Base-by-base conservation (phyloP, 2,329 filamentous ascomycete species). In the Teratosphaeriaceae sp. region DNA sequence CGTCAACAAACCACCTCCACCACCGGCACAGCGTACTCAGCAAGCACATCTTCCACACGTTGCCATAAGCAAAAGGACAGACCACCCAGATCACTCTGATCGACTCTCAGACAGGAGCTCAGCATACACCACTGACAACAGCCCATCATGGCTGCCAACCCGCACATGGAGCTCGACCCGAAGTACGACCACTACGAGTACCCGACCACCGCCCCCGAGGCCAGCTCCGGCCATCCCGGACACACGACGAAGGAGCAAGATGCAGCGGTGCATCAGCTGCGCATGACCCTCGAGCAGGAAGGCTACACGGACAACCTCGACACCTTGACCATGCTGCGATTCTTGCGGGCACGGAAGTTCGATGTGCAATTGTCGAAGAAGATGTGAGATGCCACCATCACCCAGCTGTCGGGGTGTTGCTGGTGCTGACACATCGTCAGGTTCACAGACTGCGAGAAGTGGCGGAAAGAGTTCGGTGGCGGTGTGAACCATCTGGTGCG, bases 181-280 rank as follows among this genome's bases (percentile, higher is more conserved):
- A 96, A 95, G 72, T 94, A 97, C 75, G 92, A 97, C 72, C 67
- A 94, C 73, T 97, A 92, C 69, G 89, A 96, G 69, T 97, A 79
- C 73, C 92, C 92, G 50, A 87, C 82, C 52, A 83, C 78, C 50
- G 80, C 87, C 36, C 78, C 85, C 43, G 78, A 79, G 55, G 65
- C 76, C 36, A 78, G 82, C 62, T 72, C 74, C 57, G 92, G 92
- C 53, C 88, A 96, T 67, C 83, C 90, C 49, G 92, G 92, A 63
- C 80, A 94, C 68, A 84, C 94, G 59, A 92, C 84, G 43, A 74
- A 80, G 45, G 78, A 85, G 66, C 88, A 97, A 73, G 85, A 95
- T 78, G 88, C 88, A 42, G 83, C 90, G 70, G 84, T 97, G 37
- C 72, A 80, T 62, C 87, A 96, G 75, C 75, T 98, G 64, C 82